These are phyloP conservation scores for Hymenoscyphus fraxineus DNA, from an alignment of 2,329 filamentous ascomycete genomes.

Conservation along the genomic window DNA sequence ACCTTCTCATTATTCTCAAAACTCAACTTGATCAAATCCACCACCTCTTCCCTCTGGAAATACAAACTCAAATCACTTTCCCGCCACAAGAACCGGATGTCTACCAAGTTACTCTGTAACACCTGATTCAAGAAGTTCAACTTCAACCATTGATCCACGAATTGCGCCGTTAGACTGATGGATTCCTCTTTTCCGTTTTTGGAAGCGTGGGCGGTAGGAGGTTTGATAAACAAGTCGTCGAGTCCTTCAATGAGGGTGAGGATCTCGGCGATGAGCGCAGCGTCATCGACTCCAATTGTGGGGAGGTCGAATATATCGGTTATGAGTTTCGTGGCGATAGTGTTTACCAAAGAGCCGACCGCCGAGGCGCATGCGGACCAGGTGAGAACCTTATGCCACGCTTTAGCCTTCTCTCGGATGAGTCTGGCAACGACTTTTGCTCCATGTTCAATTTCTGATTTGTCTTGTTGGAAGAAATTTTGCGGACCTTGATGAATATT, in stretches of 20 bases:
- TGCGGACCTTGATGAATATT: conserved; percentile 43
- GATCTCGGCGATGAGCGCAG: conserved; percentile 56
- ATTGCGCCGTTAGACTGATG: conserved; percentile 53
- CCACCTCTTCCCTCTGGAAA: conserved; percentile 57
- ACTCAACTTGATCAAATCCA: conserved; percentile 59
- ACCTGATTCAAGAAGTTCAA: conserved; percentile 63
- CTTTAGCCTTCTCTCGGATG: conserved; percentile 49
- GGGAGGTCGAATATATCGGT: conserved; percentile 58
- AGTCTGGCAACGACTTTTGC: conserved; percentile 52
- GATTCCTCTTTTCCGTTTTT: not conserved
- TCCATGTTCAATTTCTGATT: conserved; percentile 46
- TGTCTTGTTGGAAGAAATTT: conserved; percentile 53
- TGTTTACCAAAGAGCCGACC: conserved; percentile 56
- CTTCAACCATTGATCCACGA: conserved; percentile 58
- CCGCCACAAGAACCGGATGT: conserved; percentile 60
- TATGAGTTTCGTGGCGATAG: conserved; percentile 58
- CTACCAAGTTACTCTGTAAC: conserved; percentile 62
- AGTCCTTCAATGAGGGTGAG: conserved; percentile 55
- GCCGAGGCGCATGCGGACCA: conserved; percentile 62
- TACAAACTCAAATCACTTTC: conserved; percentile 64
- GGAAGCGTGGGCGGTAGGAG: conserved; percentile 10
- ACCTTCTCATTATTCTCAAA: conserved; percentile 60
- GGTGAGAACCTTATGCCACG: conserved; percentile 56
- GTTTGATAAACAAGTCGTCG: conserved; percentile 55
- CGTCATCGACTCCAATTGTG: conserved; percentile 60